A percentile compares a stretch with the other conserved stretches of the same genome.
Conservation (phyloP, 139 green algal genomes). For the Yamagishiella unicocca region DNA sequence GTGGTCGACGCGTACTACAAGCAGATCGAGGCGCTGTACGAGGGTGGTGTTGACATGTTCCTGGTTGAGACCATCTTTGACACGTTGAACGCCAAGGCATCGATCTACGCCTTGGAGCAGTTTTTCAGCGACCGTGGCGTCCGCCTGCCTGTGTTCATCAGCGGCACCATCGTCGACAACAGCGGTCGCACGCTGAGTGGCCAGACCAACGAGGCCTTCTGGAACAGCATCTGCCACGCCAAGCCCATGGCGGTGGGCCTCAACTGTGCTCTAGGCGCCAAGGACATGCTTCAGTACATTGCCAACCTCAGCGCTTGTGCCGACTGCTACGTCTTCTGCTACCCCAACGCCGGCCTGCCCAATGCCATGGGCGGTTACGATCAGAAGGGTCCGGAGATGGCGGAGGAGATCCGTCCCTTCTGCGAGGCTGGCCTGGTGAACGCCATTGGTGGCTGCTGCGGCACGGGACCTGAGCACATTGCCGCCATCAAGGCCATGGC, state of each 20-base stretch:
- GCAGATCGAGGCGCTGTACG: conserved; percentile 89
- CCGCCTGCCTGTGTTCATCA: conserved; percentile 95
- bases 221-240: conserved; percentile 93
- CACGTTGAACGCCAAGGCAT: conserved; percentile 97
- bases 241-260: conserved; percentile 95
- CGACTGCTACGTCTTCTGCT: conserved; percentile 97
- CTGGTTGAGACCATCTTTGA: conserved; percentile 99
- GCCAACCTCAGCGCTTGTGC: conserved; percentile 90
- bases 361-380: conserved; percentile 99
- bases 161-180: conserved; percentile 97
- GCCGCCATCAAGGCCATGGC: conserved; percentile 81
- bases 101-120: conserved; percentile 94
- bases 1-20: conserved; percentile 95
- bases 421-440: conserved; percentile 92
- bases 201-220: conserved; percentile 99
- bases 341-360: conserved; percentile 98
- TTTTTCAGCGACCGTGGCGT: conserved; percentile 88
- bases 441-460: conserved; percentile 96
- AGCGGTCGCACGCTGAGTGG: conserved; percentile 95
- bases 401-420: conserved; percentile 95
- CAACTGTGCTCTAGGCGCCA: conserved; percentile 97
- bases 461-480: conserved; percentile 94
- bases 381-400: conserved; percentile 95
- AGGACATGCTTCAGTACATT: conserved; percentile 96
- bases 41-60: conserved; percentile 95